These are phyloP conservation scores for Aspergillus amoenus DNA, from an alignment of 2,329 filamentous ascomycete species.

Conservation along the genomic window DNA sequence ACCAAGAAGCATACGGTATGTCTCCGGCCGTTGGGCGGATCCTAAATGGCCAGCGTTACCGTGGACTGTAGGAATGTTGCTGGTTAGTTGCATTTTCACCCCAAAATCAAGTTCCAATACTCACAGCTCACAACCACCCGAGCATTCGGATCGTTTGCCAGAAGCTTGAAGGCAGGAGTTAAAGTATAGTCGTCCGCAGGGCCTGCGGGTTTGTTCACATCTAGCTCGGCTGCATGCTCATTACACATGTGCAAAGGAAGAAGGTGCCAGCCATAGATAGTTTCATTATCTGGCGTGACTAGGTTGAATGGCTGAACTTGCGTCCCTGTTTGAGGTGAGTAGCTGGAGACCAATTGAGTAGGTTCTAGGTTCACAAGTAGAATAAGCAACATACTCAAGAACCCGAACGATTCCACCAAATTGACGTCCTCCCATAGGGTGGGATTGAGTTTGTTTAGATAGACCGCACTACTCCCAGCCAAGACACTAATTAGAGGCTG, in stretches of 20 bases:
- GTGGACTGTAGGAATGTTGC: constrained; percentile 35
- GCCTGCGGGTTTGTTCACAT: constrained; percentile 56
- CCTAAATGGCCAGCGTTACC: constrained; percentile 82
- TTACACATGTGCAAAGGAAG: constrained; percentile 75
- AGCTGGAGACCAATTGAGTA: background rate
- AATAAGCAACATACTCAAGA: constrained; percentile 64
- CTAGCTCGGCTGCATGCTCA: constrained; percentile 65
- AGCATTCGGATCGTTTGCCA: constrained; percentile 51
- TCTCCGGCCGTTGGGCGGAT: constrained; percentile 71
- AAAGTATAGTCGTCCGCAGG: constrained; percentile 46
- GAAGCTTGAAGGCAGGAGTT: constrained; percentile 51
- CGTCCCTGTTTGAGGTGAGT: constrained; percentile 57
- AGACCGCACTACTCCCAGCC: constrained; percentile 63
- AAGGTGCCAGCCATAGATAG: constrained; percentile 86
- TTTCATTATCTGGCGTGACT: constrained; percentile 70
- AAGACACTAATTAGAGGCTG: background rate
- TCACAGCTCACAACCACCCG: constrained; percentile 57
- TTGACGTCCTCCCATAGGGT: constrained; percentile 71
- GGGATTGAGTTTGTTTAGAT: constrained; percentile 77
- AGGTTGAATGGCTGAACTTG: constrained; percentile 87
- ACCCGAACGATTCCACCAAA: constrained; percentile 79
- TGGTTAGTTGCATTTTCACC: background rate
- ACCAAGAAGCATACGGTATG: constrained; percentile 74
- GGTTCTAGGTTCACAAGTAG: background rate
- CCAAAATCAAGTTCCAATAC: constrained; percentile 1